Conservation (phyloP, 192 early-diverging fungal genomes). For the Spinellus fusiger region DNA sequence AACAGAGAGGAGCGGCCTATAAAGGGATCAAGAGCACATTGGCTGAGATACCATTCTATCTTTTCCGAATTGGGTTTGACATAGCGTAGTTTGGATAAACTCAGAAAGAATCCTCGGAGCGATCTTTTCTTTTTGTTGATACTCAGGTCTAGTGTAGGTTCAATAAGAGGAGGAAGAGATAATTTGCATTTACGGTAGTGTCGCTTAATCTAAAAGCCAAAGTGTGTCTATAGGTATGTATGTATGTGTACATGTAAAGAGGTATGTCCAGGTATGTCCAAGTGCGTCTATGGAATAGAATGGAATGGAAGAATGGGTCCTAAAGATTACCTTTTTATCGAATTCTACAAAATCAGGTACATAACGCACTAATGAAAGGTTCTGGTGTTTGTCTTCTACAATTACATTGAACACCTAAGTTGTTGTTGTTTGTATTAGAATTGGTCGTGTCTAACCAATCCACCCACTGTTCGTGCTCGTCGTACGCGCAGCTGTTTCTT, state of each 20-base stretch:
- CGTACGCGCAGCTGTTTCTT: slow-evolving; percentile 8
- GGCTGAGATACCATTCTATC: not conserved
- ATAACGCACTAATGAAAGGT: slow-evolving; percentile 28
- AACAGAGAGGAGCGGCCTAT: slow-evolving; percentile 27
- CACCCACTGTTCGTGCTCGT: slow-evolving; percentile 7
- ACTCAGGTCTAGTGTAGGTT: slow-evolving; percentile 1
- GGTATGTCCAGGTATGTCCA: too few species aligned
- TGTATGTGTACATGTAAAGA: too few species aligned
- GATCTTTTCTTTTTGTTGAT: not conserved
- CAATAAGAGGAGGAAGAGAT: slow-evolving; percentile 13
- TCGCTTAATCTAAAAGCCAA: slow-evolving; percentile 12
- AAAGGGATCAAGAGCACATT: slow-evolving; percentile 3
- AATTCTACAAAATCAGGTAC: slow-evolving; percentile 33
- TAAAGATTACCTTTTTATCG: slow-evolving; percentile 25
- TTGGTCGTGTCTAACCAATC: too few species aligned
- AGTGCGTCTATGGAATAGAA: not conserved
- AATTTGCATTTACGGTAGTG: slow-evolving; percentile 17
- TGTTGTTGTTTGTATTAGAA: not conserved
- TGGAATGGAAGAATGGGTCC: not conserved
- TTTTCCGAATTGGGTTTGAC: slow-evolving; percentile 10
- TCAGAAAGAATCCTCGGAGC: slow-evolving; percentile 2
- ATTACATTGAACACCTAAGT: slow-evolving; percentile 35
- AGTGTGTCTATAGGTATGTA: not conserved
- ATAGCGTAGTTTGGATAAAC: slow-evolving; percentile 4
- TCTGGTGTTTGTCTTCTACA: slow-evolving; percentile 27